Base-by-base conservation (phyloP, 768 basidiomycete genomes). In the Cyclocybe cylindracea region DNA sequence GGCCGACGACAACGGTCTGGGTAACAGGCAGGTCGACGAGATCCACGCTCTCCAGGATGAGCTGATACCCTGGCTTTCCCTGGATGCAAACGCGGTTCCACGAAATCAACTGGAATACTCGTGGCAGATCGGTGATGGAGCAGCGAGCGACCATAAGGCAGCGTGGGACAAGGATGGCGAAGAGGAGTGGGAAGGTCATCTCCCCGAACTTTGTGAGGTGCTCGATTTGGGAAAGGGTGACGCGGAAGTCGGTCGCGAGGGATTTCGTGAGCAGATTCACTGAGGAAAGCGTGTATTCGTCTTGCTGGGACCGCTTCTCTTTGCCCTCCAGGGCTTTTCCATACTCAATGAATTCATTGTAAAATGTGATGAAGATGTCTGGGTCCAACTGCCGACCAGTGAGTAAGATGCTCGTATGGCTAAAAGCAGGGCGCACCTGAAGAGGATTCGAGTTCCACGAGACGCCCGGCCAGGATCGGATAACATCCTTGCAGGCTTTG, bases 401-500 rank as follows among this genome's bases (percentile, higher is more conserved):
- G 37, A 53, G 13, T 31, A 47, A 36, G 10, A 18, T 13, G 5
- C 6, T 10, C 31, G 24, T 5, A 18, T 31, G 37, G 18, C 11
- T 11, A 29, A 8, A 38, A 11, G n/a, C 5, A 34, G 24, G 29
- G 39, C 50, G 5, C 59, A 83, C 83, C 66, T 81, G 78, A 8
- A 85, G 70, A 6, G 82, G 82, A 29, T 82, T 78, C 4, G 78
- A 62, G 32, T 80, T 78, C 84, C 85, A 86, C 7, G 84, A 84
- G 19, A 84, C 68, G 11, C 83, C 84, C 24, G 79, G 80, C 75
- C 80, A 81, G 4, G 75, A 70, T 48, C 77, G 70, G 51, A 86
- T 78, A 14, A 85, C 78, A 37, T 82, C 79, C 55, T 80, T 77
- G 57, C 82, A 83, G 2, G 79, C 79, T 56, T 80, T 77, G 18